Base-by-base conservation (phyloP, 306 rosid genomes). In the Prunus davidiana region DNA sequence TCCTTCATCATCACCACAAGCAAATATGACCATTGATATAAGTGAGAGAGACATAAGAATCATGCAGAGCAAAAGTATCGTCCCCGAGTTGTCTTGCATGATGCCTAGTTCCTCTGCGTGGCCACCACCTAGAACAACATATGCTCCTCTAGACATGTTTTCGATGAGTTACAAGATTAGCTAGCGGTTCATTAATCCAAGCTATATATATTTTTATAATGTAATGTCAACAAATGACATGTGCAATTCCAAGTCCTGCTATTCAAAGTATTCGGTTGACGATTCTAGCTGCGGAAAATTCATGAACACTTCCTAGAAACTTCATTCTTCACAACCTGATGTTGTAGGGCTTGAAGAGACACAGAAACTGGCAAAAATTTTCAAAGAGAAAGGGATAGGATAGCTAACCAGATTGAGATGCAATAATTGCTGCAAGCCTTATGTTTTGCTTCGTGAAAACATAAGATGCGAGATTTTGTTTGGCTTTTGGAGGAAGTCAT, bases 1-100 rank as follows among this genome's bases (percentile, higher is more conserved):
- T 22, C 79, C 43, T 38, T 38, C 43, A 16, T 52, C n/a, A 28
- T 61, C 66, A 61, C 43, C 84, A 3, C 87, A 83, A 10, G 84
- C 67, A 79, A 85, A 79, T 49, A 88, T 68, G 71, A 85, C 19
- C 72, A 83, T 79, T 13, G 88, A 76, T 56, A 83, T 30, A 11
- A 85, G 10, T 0, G 76, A 76, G 74, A 88, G 70, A 19, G 89
- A 88, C 4, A 34, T 34, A 34, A 34, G 41, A 34, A 83, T 43
- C 57, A 79, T 60, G 66, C 81, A 69, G 5, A 85, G 47, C 61
- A 81, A 69, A 46, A 61, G 19, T 8, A 85, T 69, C 12, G 24
- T 22, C 19, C 62, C 65, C 0, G 74, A 79, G n/a, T 34, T 69
- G 38, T 62, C 55, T 46, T 45, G 52, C 14, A 71, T 43, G 55